These are phyloP conservation scores for Plasmodium fragile DNA, from an alignment of 169 alveolate genomes.

Conservation along the genomic window DNA sequence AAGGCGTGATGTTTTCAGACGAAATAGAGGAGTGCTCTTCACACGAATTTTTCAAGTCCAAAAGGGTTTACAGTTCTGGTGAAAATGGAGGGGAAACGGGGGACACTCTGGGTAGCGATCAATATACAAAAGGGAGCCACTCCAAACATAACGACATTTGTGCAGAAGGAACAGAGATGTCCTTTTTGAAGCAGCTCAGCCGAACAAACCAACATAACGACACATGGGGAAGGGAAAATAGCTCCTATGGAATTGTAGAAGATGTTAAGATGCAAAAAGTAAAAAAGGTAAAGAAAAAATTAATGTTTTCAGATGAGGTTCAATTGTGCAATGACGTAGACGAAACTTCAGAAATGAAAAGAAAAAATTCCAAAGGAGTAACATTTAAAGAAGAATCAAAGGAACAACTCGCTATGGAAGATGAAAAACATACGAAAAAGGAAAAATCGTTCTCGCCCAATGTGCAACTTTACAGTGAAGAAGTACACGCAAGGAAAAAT, in stretches of 20 bases:
- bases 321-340: conserved; percentile 4
- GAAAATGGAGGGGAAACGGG: background rate
- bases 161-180: background rate
- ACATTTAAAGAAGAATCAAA: conserved; percentile 3
- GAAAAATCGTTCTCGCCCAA: background rate
- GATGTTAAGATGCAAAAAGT: background rate
- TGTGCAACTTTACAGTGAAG: background rate
- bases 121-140: background rate
- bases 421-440: background rate
- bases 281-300: conserved; percentile 31
- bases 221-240: background rate
- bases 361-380: conserved; percentile 20
- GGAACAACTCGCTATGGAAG: background rate
- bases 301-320: conserved; percentile 54
- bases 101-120: background rate
- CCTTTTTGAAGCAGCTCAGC: conserved; percentile 3
- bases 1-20: conserved; percentile 47
- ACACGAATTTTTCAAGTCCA: background rate
- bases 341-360: conserved; percentile 1
- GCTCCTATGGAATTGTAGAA: conserved; percentile 6
- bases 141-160: conserved; percentile 1
- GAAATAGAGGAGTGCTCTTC: conserved; percentile 15
- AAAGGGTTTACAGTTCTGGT: background rate
- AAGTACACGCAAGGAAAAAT: background rate
- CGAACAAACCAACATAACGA: background rate